These are phyloP conservation scores for Rhododendron molle DNA, from an alignment of 148 eudicot genomes.

Conservation along the genomic window DNA sequence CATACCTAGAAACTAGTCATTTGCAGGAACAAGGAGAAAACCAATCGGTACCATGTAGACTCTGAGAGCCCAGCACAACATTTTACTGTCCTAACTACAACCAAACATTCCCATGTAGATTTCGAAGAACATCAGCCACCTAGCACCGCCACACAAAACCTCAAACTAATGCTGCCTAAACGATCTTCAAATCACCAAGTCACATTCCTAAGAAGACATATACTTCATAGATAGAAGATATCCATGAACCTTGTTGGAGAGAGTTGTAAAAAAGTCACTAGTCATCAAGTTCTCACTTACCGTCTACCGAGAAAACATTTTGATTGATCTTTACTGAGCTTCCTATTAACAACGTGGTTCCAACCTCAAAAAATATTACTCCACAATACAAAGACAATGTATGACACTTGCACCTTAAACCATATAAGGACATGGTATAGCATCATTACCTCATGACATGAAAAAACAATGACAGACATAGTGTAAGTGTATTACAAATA, in stretches of 20 bases:
- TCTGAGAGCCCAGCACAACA: not conserved
- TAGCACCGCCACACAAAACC: not conserved
- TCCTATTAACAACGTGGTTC: not conserved
- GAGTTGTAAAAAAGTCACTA: not conserved
- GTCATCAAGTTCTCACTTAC: not conserved
- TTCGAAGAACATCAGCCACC: not conserved
- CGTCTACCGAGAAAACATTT: not conserved
- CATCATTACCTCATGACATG: not conserved
- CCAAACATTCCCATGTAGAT: not conserved
- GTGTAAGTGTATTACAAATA: not conserved
- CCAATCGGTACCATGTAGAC: not conserved
- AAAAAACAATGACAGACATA: not conserved
- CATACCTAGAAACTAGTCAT: not conserved
- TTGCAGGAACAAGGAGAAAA: not conserved
- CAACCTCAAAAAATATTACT: not conserved
- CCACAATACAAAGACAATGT: not conserved
- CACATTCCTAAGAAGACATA: not conserved
- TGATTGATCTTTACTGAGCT: not conserved
- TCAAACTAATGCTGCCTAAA: not conserved
- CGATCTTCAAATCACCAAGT: not conserved
- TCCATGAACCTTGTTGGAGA: not conserved
- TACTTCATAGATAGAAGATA: not conserved
- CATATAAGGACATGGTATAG: not conserved
- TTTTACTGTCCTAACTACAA: not conserved
- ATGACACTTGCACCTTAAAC: not conserved